These are phyloP conservation scores for Esteya vermicola DNA, from an alignment of 2,329 filamentous ascomycete species.

Conservation along the genomic window DNA sequence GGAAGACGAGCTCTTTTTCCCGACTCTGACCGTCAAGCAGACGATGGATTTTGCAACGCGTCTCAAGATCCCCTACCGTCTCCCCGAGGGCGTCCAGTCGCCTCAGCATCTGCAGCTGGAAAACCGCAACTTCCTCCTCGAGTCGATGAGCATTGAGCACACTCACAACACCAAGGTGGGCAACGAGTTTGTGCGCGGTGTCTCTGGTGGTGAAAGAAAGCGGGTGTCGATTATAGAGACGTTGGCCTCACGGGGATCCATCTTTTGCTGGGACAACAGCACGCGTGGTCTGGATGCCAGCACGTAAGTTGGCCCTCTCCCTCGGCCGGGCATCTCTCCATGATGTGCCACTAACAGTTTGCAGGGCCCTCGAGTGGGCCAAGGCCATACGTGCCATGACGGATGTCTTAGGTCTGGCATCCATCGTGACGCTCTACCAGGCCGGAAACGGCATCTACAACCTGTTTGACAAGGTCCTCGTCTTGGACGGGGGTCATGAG, in stretches of 20 bases:
- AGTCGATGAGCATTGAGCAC: constrained; percentile 46
- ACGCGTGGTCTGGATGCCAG: constrained; percentile 51
- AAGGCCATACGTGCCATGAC: constrained; percentile 52
- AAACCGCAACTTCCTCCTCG: constrained; percentile 38
- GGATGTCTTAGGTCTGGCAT: constrained; percentile 45
- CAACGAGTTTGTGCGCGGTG: constrained; percentile 46
- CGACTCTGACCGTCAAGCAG: constrained; percentile 51
- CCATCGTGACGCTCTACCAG: constrained; percentile 51
- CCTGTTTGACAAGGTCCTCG: constrained; percentile 60
- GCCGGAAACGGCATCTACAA: constrained; percentile 51
- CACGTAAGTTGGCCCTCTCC: constrained; percentile 26
- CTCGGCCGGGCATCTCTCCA: not conserved
- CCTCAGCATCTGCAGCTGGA: constrained; percentile 30
- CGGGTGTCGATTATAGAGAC: constrained; percentile 64
- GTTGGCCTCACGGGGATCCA: constrained; percentile 40
- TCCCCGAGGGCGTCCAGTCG: constrained; percentile 27
- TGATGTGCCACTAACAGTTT: not conserved
- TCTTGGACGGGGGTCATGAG: constrained; percentile 53
- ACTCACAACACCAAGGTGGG: constrained; percentile 54
- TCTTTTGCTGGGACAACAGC: constrained; percentile 61
- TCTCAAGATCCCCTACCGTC: constrained; percentile 37
- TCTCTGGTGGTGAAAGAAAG: constrained; percentile 54
- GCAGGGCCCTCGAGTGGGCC: constrained; percentile 48
- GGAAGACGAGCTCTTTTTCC: constrained; percentile 54
- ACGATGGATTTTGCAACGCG: constrained; percentile 54